Evolutionary conservation across 179 eudicot genomes (phyloP), one percentile per base, ranked within the genome.

Genomic region (Dionaea muscipula): DNA sequence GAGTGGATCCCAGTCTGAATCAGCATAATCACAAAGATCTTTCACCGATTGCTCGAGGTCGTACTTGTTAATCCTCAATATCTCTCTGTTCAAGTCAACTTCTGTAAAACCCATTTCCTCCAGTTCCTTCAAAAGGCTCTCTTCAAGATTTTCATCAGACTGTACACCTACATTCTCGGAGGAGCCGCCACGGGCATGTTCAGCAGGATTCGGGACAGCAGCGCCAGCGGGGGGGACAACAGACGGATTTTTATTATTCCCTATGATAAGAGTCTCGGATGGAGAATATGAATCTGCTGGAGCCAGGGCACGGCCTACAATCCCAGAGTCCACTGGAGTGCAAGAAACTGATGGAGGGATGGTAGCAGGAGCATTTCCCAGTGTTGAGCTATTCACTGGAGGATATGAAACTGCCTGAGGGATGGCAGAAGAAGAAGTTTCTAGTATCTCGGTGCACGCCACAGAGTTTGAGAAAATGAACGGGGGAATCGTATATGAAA

Each of bases 21-120:
- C 82, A 1, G 9, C 17, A 43, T 14, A 43, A 55, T 75, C 81
- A 60, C 94, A 91, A 14, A 87, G 96, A 44, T 74, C 88, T 65
- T 91, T 89, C 45, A 91, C 72, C 0, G 98, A 73, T 53, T 70
- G 66, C 76, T 75, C 86, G 53, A 81, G 26, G 58, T 91, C 67
- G 68, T 80, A 91, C 53, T 72, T 74, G 33, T 84, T 82, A 69
- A 24, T 71, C 63, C 81, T 81, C 63, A 91, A 76, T 19, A 84
- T 64, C 66, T 77, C 75, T 72, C 68, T 82, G 68, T 91, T 84
- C 75, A 80, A 47, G 35, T 77, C 81, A 18, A 73, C 57, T 68
- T 81, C 71, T 54, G 56, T 73, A 53, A 91, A 91, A 2, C 97
- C 98, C 96, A 87, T 87, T 50, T 68, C 72, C 69, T 68, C 80